These are phyloP conservation scores for Apiospora marii DNA, from an alignment of 2,329 filamentous ascomycete species.

Conservation along the genomic window DNA sequence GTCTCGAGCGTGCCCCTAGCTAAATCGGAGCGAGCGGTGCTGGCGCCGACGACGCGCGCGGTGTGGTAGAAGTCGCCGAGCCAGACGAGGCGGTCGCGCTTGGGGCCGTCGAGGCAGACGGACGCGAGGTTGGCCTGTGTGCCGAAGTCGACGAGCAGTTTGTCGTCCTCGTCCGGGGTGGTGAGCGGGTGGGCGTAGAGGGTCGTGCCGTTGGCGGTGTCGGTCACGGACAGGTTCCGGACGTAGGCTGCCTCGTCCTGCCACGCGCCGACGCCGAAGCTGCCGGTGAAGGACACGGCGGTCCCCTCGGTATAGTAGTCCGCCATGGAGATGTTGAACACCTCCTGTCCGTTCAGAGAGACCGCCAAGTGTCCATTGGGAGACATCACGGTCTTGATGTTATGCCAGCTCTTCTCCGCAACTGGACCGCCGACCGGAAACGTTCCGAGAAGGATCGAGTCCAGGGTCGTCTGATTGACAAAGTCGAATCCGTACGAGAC, in stretches of 20 bases:
- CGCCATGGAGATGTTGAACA: conserved; percentile 30
- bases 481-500: conserved; percentile 45
- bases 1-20: conserved; percentile 44
- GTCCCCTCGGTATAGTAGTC: conserved; percentile 27
- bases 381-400: conserved; percentile 43
- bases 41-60: conserved; percentile 43
- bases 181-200: conserved; percentile 44
- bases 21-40: conserved; percentile 46
- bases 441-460: conserved; percentile 36
- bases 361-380: conserved; percentile 39
- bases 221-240: conserved; percentile 43
- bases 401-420: conserved; percentile 47
- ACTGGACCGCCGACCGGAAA: conserved; percentile 40
- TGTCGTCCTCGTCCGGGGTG: conserved; percentile 26
- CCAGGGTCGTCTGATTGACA: conserved; percentile 46
- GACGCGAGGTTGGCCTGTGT: conserved; percentile 43
- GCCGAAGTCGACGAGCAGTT: conserved; percentile 46
- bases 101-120: conserved; percentile 51
- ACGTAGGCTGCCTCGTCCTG: conserved; percentile 48
- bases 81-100: conserved; percentile 52
- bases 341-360: conserved; percentile 36
- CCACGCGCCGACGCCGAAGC: conserved; percentile 51
- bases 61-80: conserved; percentile 53
- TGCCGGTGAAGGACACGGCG: conserved; percentile 36
- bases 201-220: conserved; percentile 38